Evolutionary conservation across 306 rosid genomes (phyloP), one percentile per base, ranked within the genome.

Genomic region (Lathyrus oleraceus): DNA sequence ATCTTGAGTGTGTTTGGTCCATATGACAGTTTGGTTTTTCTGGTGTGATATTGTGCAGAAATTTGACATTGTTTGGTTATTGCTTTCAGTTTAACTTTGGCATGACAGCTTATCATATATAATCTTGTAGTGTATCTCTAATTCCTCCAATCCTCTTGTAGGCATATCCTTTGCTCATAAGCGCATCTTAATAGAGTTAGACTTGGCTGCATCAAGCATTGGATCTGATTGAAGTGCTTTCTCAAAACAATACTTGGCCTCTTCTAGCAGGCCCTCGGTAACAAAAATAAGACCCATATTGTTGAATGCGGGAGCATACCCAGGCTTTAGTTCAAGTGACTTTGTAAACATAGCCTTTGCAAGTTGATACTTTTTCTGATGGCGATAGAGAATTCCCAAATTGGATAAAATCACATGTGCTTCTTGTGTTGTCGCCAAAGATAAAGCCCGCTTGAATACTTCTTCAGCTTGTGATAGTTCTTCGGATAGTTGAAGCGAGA

Each of bases 331-430:
- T 66, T 90, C 97, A 51, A 94, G 96, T 19, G 96, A 80, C 80
- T 94, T 94, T 1, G 98, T 72, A 68, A 85, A 85, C 97, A 94
- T 90, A 35, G 98, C 96, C 82, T 90, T 94, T 25, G 98, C 97
- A 6, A 89, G 90, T 64, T 87, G 85, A 28, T 88, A 85, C 27
- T 94, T 87, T 78, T 88, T 94, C 87, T 85, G 96, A 67, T 87
- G 89, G 47, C 96, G 87, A 62, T 90, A 90, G 11, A 94, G 84
- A 77, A 88, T 90, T 65, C 98, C 98, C 12, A 94, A 88, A 85
- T 94, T 94, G 61, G 92, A 94, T 65, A 87, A 73, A 71, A 87
- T 72, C 39, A 88, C 86, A 69, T 88, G 96, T 8, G 87, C 86
- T 59, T 87, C 83, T 65, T 84, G 84, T 51, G 74, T 65, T 53